Evolutionary conservation across 305 asterid species (phyloP), one percentile per base, ranked within the genome.

Genomic region (Withania somnifera): DNA sequence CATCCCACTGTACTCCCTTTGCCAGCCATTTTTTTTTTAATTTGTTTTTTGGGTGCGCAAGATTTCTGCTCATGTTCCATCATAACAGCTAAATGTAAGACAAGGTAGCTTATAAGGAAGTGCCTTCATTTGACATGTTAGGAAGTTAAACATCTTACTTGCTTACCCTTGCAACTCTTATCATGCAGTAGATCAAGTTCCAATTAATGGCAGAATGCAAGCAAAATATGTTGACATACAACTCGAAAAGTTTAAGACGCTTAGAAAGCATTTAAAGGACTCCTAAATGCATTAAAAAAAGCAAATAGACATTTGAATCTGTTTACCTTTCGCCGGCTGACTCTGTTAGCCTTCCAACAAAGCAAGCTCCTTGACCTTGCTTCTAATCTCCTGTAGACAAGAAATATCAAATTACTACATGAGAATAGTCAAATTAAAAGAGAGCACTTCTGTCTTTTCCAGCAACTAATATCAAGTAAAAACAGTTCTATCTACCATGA

Each of bases 281-380:
- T 51, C 45, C 17, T 10, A 34, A 67, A 67, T 67, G 32, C 47
- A 50, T 71, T 42, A 6, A 47, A 47, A n/a, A 73, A 76, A 2
- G 80, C 50, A 14, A 76, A 76, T 51, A 51, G 7, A 28, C 11
- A 5, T 75, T 28, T 47, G 60, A 76, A 50, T 51, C 19, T 76
- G 63, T 76, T 83, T 88, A 88, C 92, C 92, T 89, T 86, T 60
- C 85, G 86, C 22, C 88, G 90, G 80, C 88, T 84, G 60, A 76
- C 84, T 77, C 82, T 86, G 54, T 86, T 81, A 22, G 89, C 83
- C 78, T 84, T 88, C 90, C 92, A 89, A 83, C 92, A 89, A 85
- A 89, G 88, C 84, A 89, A 84, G 85, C 84, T 86, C 82, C 92
- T 88, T 77, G 91, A 88, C 81, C 87, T 85, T 13, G 92, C 89